Conservation (phyloP, 306 rosid species). For the Malus sylvestris region DNA sequence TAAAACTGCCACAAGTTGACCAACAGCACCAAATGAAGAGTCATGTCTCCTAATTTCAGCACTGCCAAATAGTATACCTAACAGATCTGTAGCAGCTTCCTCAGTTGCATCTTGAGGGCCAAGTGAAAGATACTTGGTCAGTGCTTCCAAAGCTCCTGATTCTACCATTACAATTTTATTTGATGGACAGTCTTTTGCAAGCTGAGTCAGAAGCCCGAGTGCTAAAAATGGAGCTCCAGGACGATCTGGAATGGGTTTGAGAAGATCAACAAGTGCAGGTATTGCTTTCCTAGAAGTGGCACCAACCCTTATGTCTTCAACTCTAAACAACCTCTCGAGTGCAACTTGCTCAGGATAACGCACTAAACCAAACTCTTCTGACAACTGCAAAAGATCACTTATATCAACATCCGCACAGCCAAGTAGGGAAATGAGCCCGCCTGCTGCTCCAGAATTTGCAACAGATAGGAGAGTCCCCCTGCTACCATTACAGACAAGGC, state of each 20-base stretch:
- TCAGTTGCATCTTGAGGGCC: conserved; percentile 97
- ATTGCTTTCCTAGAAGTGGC: conserved; percentile 96
- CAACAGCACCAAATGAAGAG: conserved; percentile 86
- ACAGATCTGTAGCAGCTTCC: conserved; percentile 94
- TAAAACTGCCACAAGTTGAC: conserved; percentile 97
- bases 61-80: conserved; percentile 90
- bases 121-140: conserved; percentile 89
- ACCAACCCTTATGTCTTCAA: conserved; percentile 93
- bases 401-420: conserved; percentile 93
- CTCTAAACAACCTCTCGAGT: conserved; percentile 90
- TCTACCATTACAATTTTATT: conserved; percentile 93
- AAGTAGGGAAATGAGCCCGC: conserved; percentile 88
- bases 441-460: conserved; percentile 97
- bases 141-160: conserved; percentile 91
- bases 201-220: conserved; percentile 81
- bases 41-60: conserved; percentile 92
- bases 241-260: conserved; percentile 98
- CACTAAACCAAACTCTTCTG: conserved; percentile 86
- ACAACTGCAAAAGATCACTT: conserved; percentile 76
- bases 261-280: conserved; percentile 95
- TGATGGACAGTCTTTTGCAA: conserved; percentile 81
- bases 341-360: conserved; percentile 94
- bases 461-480: conserved; percentile 96
- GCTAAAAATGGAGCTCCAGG: conserved; percentile 98
- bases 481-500: conserved; percentile 97